phyloP scores from a whole-genome alignment of 176 grass and related monocot species.

The Olyra latifolia region DNA sequence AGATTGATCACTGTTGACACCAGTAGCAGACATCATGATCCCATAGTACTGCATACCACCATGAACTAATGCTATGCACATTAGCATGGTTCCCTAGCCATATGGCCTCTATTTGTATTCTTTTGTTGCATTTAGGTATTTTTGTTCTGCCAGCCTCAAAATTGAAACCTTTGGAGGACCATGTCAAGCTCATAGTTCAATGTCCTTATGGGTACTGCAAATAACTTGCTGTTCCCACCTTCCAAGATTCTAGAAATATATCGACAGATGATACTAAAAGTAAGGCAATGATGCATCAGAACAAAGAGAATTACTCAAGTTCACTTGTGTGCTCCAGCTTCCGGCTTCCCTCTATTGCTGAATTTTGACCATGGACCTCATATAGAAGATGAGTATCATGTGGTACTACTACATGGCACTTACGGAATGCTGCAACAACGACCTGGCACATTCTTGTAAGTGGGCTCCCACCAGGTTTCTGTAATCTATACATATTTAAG shows the following conservation, averaged over 20 bases:
- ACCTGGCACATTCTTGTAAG: slow-evolving; percentile 80
- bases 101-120: neutral
- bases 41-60: neutral
- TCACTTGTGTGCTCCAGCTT: slow-evolving; percentile 80
- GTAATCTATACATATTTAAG: slow-evolving; percentile 72
- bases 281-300: neutral
- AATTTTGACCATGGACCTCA: slow-evolving; percentile 62
- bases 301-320: slow-evolving; percentile 49
- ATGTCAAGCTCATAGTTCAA: neutral
- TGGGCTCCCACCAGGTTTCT: slow-evolving; percentile 90
- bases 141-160: neutral
- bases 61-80: neutral
- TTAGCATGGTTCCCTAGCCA: neutral
- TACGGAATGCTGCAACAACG: slow-evolving; percentile 62
- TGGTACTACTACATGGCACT: slow-evolving; percentile 52
- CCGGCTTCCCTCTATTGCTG: slow-evolving; percentile 83
- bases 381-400: slow-evolving; percentile 65
- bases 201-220: neutral
- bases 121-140: slow-evolving; percentile 8
- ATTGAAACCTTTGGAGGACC: neutral
- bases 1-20: neutral
- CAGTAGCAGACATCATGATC: neutral
- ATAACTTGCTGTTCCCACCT: neutral
- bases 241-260: neutral
- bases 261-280: neutral